Base-by-base conservation (phyloP, 306 rosid genomes). In the Ammopiptanthus mongolicus region DNA sequence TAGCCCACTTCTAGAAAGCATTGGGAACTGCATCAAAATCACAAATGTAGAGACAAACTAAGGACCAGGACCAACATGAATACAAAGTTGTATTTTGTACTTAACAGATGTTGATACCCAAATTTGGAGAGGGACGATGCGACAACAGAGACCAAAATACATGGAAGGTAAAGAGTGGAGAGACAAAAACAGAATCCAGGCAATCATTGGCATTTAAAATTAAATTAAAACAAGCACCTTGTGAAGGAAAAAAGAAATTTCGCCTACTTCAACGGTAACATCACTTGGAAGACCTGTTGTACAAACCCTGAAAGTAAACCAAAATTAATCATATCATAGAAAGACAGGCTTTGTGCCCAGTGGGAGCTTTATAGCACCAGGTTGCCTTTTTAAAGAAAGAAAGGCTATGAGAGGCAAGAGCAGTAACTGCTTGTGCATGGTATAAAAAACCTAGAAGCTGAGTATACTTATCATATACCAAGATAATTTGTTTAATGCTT, bases 1-100 rank as follows among this genome's bases (percentile, higher is more conserved):
- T 36, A 86, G 83, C 34, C 97, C 91, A 81, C 98, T 89, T 88
- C 89, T 93, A 39, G 98, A 93, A 50, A 93, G 92, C 87, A 93
- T 80, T 17, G 98, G 98, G 77, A 93, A 93, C 98, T 93, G 89
- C 86, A 87, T 68, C 79, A 83, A 73, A 55, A 74, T 29, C 73
- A 47, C 52, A 70, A 62, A 60, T 14, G 70, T 63, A 46, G 28
- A 52, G 28, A 58, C 52, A 77, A 75, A 55, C 52, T 69, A 8
- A 78, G 75, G 12, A 55, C 50, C 47, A 52, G 63, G 12, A 55
- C 50, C 47, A 52, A 64, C 75, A 51, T 37, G 60, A 70, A 55
- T 59, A 29, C 56, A 18, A 22, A 33, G 44, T 25, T 59, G 75
- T 8, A 46, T 60, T 78, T 37, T 21, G 55, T 13, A 2, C 65